Evolutionary conservation across 169 alveolate genomes (phyloP).

Genomic region (Babesia bigemina): DNA sequence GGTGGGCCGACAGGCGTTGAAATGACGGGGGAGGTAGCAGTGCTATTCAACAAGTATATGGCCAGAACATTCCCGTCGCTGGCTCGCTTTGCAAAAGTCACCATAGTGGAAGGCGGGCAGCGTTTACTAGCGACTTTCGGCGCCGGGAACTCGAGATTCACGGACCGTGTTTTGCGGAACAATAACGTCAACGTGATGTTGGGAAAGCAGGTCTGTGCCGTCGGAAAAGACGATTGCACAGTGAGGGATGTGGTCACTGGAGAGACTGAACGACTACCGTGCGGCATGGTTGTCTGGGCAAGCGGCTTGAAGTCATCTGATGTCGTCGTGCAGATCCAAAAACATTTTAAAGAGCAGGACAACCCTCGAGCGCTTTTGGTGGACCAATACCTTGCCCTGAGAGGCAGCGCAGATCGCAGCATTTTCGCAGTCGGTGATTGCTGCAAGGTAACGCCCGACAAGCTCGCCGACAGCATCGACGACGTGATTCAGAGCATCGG

Average conservation of each 20-base stretch:
- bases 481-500: slow-evolving; percentile 41
- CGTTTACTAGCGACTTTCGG: slow-evolving; percentile 73
- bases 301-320: slow-evolving; percentile 76
- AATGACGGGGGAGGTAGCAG: slow-evolving; percentile 75
- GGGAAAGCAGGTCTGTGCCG: slow-evolving; percentile 69
- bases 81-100: slow-evolving; percentile 60
- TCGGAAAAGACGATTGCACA: slow-evolving; percentile 51
- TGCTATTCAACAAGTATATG: slow-evolving; percentile 60
- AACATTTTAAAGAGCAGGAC: slow-evolving; percentile 40
- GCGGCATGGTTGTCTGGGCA: slow-evolving; percentile 80
- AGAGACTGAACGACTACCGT: slow-evolving; percentile 49
- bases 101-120: slow-evolving; percentile 75
- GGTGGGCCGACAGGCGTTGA: slow-evolving; percentile 84
- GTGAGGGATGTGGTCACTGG: slow-evolving; percentile 67
- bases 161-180: slow-evolving; percentile 35
- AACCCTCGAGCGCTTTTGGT: slow-evolving; percentile 68
- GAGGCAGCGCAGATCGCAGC: slow-evolving; percentile 63
- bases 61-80: slow-evolving; percentile 52
- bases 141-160: slow-evolving; percentile 63
- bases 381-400: slow-evolving; percentile 66
- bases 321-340: slow-evolving; percentile 24
- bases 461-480: slow-evolving; percentile 55
- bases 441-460: slow-evolving; percentile 67
- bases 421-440: slow-evolving; percentile 78
- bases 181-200: slow-evolving; percentile 66